Evolutionary conservation across 1,284 basidiomycete genomes (phyloP), one percentile per base, ranked within the genome.

Genomic region (Trichosporon ovoides): DNA sequence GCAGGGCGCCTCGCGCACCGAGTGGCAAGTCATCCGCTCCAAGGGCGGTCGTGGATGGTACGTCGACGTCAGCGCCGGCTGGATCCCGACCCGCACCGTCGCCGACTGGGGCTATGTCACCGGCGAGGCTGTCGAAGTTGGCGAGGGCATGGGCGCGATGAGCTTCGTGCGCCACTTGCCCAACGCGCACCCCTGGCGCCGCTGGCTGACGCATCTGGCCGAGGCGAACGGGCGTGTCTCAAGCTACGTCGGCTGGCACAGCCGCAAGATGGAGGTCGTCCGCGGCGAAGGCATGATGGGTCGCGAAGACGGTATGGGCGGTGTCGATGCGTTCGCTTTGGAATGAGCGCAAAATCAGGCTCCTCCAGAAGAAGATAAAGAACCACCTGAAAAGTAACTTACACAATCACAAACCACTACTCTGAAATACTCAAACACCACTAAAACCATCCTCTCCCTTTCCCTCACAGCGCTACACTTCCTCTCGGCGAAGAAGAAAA

Each of bases 21-120:
- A 78, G 37, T 98, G 95, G 95, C 84, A 87, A 58, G 88, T 91
- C 59, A 82, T 98, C 37, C 82, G 85, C 65, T 93, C 90, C 68
- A 94, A 96, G 71, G 95, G 95, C 3, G 87, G 92, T 0, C 80
- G 95, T 38, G 94, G 92, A 2, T 98, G 95, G 93, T 96, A 94
- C 68, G 91, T 95, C 56, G 90, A 96, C 73, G 83, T 85, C 0
- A 88, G 88, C 14, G 87, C 86, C 53, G 89, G 88, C 2, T 95
- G 92, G 87, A 80, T 87, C 43, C 58, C 61, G 16, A 37, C 49
- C 36, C 34, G 52, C 54, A 56, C 54, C 10, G 53, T 64, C 22
- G 51, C 37, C 13, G 43, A 52, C 13, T 61, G 57, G 59, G 63
- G 63, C 18, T 56, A 56, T 12, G 36, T 48, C 24, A 40, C 52